Evolutionary conservation across 345 rosid species (phyloP), one percentile per base, ranked within the genome.

Genomic region (Clarkia xantiana): DNA sequence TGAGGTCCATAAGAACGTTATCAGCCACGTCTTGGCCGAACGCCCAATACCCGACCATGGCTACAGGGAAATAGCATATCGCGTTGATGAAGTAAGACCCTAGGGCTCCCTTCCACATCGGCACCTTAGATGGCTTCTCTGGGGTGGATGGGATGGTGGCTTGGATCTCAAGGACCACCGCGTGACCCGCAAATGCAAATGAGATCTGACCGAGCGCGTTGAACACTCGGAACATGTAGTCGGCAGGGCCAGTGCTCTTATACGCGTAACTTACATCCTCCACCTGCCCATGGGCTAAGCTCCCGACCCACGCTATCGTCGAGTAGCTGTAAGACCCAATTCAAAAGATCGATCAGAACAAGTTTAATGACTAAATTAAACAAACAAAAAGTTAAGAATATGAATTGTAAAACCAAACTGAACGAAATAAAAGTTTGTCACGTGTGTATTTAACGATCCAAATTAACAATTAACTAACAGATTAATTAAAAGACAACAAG

Each of bases 121-220:
- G 70, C 11, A 79, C 54, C 45, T 63, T 84, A 1, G 98, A 91
- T 46, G 98, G 89, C 55, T 61, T 91, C 46, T 83, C 84, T 0
- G 85, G 82, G 3, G 93, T 81, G 0, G 98, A 91, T 16, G 96
- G 98, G 43, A 91, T 79, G 4, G 98, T 91, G 55, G 96, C 94
- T 63, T 91, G 98, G 45, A 91, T 91, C 61, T 91, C 96, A 0
- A 91, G 81, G 34, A 61, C 93, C 11, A 91, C 98, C 0, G 96
- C 96, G 13, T 91, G 98, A 8, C 98, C 98, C 0, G 94, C 96
- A 29, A 83, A 91, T 0, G 98, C 94, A 25, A 81, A 86, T 4
- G 98, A 81, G 45, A 86, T 81, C 43, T 81, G 80, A 6, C 98
- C 98, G 10, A 91, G 67, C 0, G 96, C 93, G 18, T 80, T 84